Base-by-base conservation (phyloP, 768 basidiomycete species). In the Dioszegia hungarica region DNA sequence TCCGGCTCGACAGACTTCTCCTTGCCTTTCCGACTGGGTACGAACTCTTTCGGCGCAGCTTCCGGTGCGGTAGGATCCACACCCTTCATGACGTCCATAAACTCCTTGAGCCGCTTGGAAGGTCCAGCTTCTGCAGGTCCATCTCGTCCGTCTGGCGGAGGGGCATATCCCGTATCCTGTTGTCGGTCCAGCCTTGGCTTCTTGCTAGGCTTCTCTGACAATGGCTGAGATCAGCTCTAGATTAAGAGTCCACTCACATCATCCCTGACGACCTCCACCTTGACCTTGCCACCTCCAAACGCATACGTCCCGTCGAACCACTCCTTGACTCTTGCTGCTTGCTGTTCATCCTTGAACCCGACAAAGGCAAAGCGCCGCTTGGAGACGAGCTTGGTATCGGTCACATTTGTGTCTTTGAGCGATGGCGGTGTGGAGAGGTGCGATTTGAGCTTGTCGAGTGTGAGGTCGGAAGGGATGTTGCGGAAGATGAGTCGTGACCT, bases 291-390 rank as follows among this genome's bases (percentile, higher is more conserved):
- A 6, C 89, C 86, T 43, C 86, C 89, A 27, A 97, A 81, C 22
- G 51, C 63, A 72, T 87, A 98, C 0, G 87, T 88, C 22, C 82
- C 80, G 74, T 93, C 84, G 63, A 88, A 93, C 87, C 88, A 98
- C 33, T 85, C 82, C 71, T 82, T 83, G 0, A 89, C 92, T 4
- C 80, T 79, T 5, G 77, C 55, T 0, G 94, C 94, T 57, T 95
- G 88, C 27, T 82, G 79, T 28, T 86, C 80, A 0, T 85, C 82
- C 77, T 88, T 90, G 80, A 85, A 97, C 0, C 95, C 95, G 9
- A 94, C 80, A 68, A 98, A 99, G 0, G 88, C 95, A 73, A 99
- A 93, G 31, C 89, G 81, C 8, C 95, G 78, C 74, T 89, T 88
- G 25, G 80, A 80, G 3, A 90, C 84, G 48, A 97, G 81, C 73